These are phyloP conservation scores for Aspergillus flavus DNA, from an alignment of 2,329 filamentous ascomycete genomes.

Conservation along the genomic window DNA sequence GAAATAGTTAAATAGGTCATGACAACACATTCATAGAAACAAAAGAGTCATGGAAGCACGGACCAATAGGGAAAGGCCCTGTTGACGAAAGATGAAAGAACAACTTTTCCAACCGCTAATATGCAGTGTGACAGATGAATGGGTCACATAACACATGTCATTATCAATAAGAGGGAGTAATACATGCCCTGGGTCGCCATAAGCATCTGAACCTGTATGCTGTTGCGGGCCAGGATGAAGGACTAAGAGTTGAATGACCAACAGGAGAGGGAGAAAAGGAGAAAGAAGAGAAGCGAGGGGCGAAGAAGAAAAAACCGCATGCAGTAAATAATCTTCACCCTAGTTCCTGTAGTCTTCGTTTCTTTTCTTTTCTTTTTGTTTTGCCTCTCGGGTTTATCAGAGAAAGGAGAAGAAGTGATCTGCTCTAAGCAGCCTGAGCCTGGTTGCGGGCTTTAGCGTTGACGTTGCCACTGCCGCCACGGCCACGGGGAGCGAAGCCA, in stretches of 20 bases:
- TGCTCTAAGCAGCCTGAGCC: conserved; percentile 45
- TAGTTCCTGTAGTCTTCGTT: neutral
- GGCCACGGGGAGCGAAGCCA: conserved; percentile 64
- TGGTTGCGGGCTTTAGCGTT: conserved; percentile 50
- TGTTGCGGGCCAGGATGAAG: conserved; percentile 25
- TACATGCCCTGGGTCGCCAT: conserved; percentile 37
- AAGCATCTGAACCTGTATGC: conserved; percentile 22
- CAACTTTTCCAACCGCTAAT: conserved; percentile 48
- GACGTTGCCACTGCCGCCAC: conserved; percentile 57
- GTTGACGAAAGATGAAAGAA: conserved; percentile 28
- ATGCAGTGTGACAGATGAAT: conserved; percentile 38
- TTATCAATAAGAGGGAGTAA: conserved; percentile 41
- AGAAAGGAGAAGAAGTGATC: neutral
- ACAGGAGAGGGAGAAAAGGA: conserved; percentile 12
- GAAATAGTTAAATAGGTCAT: conserved; percentile 10
- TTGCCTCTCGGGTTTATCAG: neutral
- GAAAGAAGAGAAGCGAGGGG: conserved; percentile 12
- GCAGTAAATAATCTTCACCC: neutral
- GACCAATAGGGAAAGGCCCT: conserved; percentile 26
- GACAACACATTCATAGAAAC: conserved; percentile 17
- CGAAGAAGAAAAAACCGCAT: conserved; percentile 6
- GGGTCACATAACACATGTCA: conserved; percentile 46
- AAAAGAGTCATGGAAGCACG: conserved; percentile 24
- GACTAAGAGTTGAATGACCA: conserved; percentile 23
- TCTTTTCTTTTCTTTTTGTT: conserved; percentile 2